Percentiles rank a stretch among this genome's conserved stretches.
Conservation (phyloP, 2,329 filamentous ascomycete genomes). For the Biscogniauxia mediterranea region DNA sequence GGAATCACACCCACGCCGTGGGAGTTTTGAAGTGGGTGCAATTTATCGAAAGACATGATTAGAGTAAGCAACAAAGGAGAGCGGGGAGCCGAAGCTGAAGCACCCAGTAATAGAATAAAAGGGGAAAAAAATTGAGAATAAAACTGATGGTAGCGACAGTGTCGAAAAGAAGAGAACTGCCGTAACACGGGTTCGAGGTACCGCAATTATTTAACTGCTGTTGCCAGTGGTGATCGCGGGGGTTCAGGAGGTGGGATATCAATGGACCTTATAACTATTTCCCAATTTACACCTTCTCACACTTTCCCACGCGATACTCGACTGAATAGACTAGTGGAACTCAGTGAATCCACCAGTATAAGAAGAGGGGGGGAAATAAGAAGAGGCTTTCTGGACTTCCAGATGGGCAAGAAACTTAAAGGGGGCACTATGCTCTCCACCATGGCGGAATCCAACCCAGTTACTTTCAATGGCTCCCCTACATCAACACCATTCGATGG, state of each 20-base stretch:
- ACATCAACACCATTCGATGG: background rate
- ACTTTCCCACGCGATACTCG: background rate
- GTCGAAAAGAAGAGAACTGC: background rate
- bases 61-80: conserved; percentile 9
- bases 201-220: background rate
- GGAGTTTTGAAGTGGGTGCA: conserved; percentile 9
- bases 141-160: background rate
- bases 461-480: background rate
- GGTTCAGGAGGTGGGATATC: background rate
- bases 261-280: background rate
- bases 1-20: conserved; percentile 49
- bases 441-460: background rate
- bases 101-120: conserved; percentile 1
- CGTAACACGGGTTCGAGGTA: background rate
- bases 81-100: background rate
- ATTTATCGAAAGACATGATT: conserved; percentile 19
- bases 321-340: background rate
- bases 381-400: background rate
- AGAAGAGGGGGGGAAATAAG: background rate
- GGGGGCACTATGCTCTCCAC: too few relatives aligned
- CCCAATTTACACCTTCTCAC: background rate
- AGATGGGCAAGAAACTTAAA: background rate
- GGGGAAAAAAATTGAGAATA: background rate
- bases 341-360: background rate
- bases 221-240: background rate